Base-by-base conservation (phyloP, 352 stramenopile genomes). In the Hyaloperonospora brassicae region DNA sequence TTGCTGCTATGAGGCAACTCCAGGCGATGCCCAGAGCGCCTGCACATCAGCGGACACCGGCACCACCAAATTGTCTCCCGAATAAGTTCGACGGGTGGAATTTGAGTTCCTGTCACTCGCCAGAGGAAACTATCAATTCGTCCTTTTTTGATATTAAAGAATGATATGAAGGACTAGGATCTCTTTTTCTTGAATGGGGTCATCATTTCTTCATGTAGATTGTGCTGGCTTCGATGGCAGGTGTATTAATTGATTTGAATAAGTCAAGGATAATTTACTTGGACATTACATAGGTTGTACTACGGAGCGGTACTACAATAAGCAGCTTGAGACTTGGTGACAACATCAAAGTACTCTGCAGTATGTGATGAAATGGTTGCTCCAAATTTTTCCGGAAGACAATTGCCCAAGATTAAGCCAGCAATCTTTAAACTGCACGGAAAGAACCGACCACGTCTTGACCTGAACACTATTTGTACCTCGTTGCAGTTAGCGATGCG, bases 331-430 rank as follows among this genome's bases (percentile, higher is more conserved):
- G 4, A 27, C 27, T 12, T 64, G 57, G 57, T 64, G 50, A 24
- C n/a, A 5, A 2, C 23, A 58, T 24, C 30, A 38, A 14, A 43
- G 35, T 3, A 54, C 44, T 1, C 31, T 64, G 22, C 42, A 46
- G 34, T 64, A 64, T 34, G 43, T 59, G n/a, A 64, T 59, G 57
- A 42, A 62, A 24, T 25, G 30, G 36, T 52, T 57, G 55, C 27
- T 57, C 22, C n/a, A 57, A 5, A n/a, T n/a, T 49, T 52, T 47
- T 34, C 11, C 27, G 31, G 41, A 47, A 11, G 2, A 47, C 10
- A 2, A 47, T 47, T 31, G 31, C 55, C 6, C 46, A 40, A 6
- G 55, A 47, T 2, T 41, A 51, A 17, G 55, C 55, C 8, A 62
- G 51, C 25, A 52, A 57, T 12, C 39, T 57, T 13, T 50, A 52